Evolutionary conservation across 176 grass and related monocot species (phyloP), one percentile per base, ranked within the genome.

Genomic region (Carex scoparia): DNA sequence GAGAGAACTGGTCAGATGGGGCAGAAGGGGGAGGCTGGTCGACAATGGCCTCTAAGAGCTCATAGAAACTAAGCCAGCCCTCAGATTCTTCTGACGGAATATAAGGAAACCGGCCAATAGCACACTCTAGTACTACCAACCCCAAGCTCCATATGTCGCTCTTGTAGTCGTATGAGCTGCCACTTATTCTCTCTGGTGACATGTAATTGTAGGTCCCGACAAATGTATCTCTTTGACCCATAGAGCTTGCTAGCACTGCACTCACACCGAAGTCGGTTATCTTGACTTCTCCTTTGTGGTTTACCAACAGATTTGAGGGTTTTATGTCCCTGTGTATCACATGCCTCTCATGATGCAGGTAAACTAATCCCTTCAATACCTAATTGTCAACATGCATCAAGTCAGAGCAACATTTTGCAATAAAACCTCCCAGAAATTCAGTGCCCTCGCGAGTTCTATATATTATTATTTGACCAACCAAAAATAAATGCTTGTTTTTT

Each of bases 61-160:
- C 96, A 78, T 98, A 98, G 85, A 98, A 98, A 87, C 89, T 98
- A 80, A 93, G 56, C 86, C 85, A 94, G 37, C 91, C 88, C 65
- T 93, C 96, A 49, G 78, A 82, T 79, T 90, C 89, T 85, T 98
- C 93, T 44, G 89, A 90, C 62, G 93, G 89, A 61, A 87, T 92
- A 81, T 98, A 98, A 42, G 96, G 97, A 79, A 98, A 98, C 79
- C 91, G 86, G 0, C 96, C 96, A 78, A 94, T 92, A 27, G 93
- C 96, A 85, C 93, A 98, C 79, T 98, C 96, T 27, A 98, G 93
- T 85, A 98, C 93, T 81, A 95, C 93, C 82, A 95, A 86, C 35
- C 93, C 96, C 87, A 98, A 88, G 90, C 93, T 98, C 96, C 96
- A 98, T 80, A 98, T 91, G 63, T 98, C 96, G 85, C 93, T 98